A percentile compares a stretch with the other conserved stretches of the same genome.
Conservation (phyloP, 108 stramenopile species). For the Stephanodiscus minutulus region DNA sequence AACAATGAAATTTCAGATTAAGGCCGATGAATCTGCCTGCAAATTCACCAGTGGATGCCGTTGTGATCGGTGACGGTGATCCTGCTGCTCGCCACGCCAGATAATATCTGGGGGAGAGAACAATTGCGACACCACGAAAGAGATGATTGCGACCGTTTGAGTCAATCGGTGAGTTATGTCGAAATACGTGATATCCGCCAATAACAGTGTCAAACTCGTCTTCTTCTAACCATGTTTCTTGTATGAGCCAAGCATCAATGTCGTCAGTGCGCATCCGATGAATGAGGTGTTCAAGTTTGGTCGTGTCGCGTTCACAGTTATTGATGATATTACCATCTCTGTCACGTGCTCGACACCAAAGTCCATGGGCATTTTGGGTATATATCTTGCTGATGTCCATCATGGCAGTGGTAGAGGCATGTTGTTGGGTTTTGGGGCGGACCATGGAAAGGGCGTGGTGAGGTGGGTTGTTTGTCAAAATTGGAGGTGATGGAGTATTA, state of each 20-base stretch:
- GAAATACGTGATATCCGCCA: not conserved
- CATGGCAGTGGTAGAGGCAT: too few species aligned
- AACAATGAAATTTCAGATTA: not conserved
- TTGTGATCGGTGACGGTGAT: not conserved
- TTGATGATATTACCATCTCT: not conserved
- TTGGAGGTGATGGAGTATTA: too few species aligned
- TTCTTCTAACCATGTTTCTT: not conserved
- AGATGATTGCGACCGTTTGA: not conserved
- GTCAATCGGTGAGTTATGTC: not conserved
- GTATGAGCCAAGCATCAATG: slow-evolving; percentile 3
- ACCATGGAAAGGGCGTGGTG: too few species aligned
- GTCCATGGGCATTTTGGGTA: not conserved
- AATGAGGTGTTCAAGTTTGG: not conserved
- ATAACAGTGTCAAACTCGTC: not conserved
- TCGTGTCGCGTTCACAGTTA: not conserved
- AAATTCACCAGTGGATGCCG: not conserved
- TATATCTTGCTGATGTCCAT: not conserved
- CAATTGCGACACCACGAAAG: not conserved
- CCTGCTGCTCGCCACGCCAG: not conserved
- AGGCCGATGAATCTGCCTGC: slow-evolving; percentile 1
- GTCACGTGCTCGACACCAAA: not conserved
- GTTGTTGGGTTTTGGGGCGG: too few species aligned
- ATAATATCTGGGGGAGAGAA: not conserved
- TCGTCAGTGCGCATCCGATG: not conserved
- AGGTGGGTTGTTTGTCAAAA: too few species aligned